Conservation (phyloP, 148 eudicot species). For the Polygonum aviculare region DNA sequence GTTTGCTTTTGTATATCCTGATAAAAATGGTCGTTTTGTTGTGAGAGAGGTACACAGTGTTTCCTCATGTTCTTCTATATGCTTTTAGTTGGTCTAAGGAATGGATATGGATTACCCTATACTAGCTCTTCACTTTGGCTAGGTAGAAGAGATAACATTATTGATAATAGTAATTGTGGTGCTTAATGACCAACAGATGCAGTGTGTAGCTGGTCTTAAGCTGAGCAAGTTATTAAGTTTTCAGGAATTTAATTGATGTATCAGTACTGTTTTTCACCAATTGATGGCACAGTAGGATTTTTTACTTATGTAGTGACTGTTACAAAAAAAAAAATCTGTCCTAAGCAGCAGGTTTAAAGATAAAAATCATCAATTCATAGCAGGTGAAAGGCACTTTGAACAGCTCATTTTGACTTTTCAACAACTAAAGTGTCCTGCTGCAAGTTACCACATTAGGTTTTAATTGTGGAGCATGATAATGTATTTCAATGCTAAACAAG, state of each 20-base stretch:
- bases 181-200: not conserved
- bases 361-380: not conserved
- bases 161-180: not conserved
- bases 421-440: not conserved
- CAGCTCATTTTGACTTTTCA: not conserved
- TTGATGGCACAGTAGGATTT: not conserved
- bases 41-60: slow-evolving; percentile 23
- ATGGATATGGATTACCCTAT: not conserved
- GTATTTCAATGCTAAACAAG: not conserved
- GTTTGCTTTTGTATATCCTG: slow-evolving; percentile 46
- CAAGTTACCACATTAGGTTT: not conserved
- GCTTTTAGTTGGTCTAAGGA: not conserved
- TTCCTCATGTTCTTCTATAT: not conserved
- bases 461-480: not conserved
- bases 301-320: not conserved
- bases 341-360: not conserved
- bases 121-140: not conserved
- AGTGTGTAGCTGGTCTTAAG: not conserved
- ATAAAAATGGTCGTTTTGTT: slow-evolving; percentile 36
- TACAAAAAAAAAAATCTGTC: not conserved
- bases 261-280: not conserved
- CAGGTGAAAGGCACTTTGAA: not conserved
- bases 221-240: not conserved
- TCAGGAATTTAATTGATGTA: not conserved
- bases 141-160: not conserved